Evolutionary conservation across 352 stramenopile genomes (phyloP).

Genomic region (Globisporangium carolinianum): DNA sequence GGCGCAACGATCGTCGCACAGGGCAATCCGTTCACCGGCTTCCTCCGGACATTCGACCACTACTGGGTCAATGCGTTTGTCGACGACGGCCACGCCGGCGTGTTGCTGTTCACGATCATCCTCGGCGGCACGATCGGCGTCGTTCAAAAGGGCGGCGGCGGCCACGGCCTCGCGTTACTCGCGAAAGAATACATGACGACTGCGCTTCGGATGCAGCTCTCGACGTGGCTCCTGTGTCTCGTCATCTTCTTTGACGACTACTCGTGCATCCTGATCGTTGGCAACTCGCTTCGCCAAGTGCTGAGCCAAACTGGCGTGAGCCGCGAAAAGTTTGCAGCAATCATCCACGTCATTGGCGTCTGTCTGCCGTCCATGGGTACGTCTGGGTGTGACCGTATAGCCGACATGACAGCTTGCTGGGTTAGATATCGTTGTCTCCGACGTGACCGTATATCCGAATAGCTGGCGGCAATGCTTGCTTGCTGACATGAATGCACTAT

Average conservation of each 20-base stretch:
- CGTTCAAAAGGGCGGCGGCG: slow-evolving; percentile 84
- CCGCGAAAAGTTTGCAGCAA: slow-evolving; percentile 84
- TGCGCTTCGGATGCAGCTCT: slow-evolving; percentile 76
- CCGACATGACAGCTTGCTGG: too few species aligned
- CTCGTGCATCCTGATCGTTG: slow-evolving; percentile 88
- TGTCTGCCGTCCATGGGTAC: slow-evolving; percentile 82
- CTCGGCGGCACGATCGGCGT: slow-evolving; percentile 85
- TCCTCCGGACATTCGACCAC: slow-evolving; percentile 81
- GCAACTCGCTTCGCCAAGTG: slow-evolving; percentile 79
- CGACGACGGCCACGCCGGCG: slow-evolving; percentile 73
- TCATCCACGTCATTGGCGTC: slow-evolving; percentile 86
- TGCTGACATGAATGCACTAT: too few species aligned
- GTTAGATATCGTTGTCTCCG: too few species aligned
- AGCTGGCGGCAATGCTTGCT: too few species aligned
- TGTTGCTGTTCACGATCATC: slow-evolving; percentile 87
- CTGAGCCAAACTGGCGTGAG: slow-evolving; percentile 79
- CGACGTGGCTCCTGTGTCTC: slow-evolving; percentile 75
- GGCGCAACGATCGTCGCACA: slow-evolving; percentile 77
- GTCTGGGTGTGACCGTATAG: slow-evolving; percentile 5
- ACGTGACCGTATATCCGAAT: too few species aligned
- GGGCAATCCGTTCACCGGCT: slow-evolving; percentile 65
- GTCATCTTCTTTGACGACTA: slow-evolving; percentile 93
- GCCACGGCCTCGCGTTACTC: slow-evolving; percentile 72
- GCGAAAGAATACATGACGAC: slow-evolving; percentile 81
- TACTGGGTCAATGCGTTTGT: slow-evolving; percentile 85